Evolutionary conservation across 179 eudicot genomes (phyloP), one percentile per base, ranked within the genome.

Genomic region (Camellia oleifera): DNA sequence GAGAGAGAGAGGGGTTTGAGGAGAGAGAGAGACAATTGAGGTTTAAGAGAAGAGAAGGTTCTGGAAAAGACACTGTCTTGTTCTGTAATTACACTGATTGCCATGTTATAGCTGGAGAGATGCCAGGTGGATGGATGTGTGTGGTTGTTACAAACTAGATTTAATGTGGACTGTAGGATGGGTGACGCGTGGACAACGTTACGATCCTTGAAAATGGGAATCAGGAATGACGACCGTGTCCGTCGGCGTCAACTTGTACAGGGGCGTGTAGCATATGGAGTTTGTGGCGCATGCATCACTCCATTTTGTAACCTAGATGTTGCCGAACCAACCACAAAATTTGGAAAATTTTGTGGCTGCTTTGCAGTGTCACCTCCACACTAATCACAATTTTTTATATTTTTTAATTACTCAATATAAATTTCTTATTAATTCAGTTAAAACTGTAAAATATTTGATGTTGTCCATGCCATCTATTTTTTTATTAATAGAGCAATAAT

Each of bases 41-140:
- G 78, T 74, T 80, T 74, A 45, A 77, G 64, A 12, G 56, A 62
- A 10, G 45, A 68, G 69, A 66, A 20, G 26, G 17, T 17, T 58
- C 23, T 20, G 20, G 76, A 74, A 60, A 45, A 3, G 74, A 74
- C 66, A 42, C 75, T 2, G 7, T 54, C 50, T 54, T 3, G 65
- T 9, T 0, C 0, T 0, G 0, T 56, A 78, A 78, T 78, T 68
- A 67, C 81, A 18, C 4, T 6, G 4, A 14, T 69, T 26, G 75
- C 75, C 68, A 44, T 66, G 40, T 0, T 45, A 7, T 45, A 52
- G 32, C 32, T 26, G 32, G 32, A 26, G 14, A 7, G 2, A 45
- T 45, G 17, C 10, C 40, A 42, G 32, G 32, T 32, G 63, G 15
- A 4, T 8, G 54, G 40, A 14, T 17, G 12, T 32, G 4, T 14